Percentiles rank a stretch among this genome's conserved stretches.
Conservation (phyloP, 495 filamentous ascomycete species). For the Xylaria bambusicola region DNA sequence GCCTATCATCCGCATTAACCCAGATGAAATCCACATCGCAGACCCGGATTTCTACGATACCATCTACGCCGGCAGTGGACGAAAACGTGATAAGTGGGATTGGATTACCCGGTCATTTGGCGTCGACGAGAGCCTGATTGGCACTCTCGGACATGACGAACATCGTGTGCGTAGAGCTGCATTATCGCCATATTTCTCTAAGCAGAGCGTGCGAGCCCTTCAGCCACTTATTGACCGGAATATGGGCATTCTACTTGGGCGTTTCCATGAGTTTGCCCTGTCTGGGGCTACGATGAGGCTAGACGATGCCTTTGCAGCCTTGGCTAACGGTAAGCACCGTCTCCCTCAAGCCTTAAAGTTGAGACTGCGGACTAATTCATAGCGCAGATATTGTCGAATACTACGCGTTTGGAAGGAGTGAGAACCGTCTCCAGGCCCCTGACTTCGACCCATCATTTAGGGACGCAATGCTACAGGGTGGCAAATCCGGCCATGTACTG, state of each 20-base stretch:
- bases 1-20: conserved; percentile 43
- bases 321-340: conserved; percentile 6
- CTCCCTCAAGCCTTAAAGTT: too few species aligned
- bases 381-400: conserved; percentile 33
- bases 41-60: conserved; percentile 16
- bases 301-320: conserved; percentile 3
- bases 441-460: conserved; percentile 4
- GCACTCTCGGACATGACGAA: conserved; percentile 48
- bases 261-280: conserved; percentile 29
- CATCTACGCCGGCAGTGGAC: conserved; percentile 4
- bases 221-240: conserved; percentile 28
- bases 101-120: conserved; percentile 13
- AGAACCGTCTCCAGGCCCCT: background rate
- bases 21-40: conserved; percentile 30
- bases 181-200: conserved; percentile 49
- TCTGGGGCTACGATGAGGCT: background rate
- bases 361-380: conserved; percentile 22
- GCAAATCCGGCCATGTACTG: conserved; percentile 11
- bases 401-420: conserved; percentile 30
- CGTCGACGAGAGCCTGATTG: conserved; percentile 39
- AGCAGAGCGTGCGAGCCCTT: conserved; percentile 32
- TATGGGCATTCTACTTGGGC: conserved; percentile 28
- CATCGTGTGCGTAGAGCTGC: conserved; percentile 43
- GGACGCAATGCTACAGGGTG: conserved; percentile 3
- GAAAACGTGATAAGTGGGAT: background rate